Evolutionary conservation across 2,329 filamentous ascomycete species (phyloP).

Genomic region (Furcasterigmium sp.): DNA sequence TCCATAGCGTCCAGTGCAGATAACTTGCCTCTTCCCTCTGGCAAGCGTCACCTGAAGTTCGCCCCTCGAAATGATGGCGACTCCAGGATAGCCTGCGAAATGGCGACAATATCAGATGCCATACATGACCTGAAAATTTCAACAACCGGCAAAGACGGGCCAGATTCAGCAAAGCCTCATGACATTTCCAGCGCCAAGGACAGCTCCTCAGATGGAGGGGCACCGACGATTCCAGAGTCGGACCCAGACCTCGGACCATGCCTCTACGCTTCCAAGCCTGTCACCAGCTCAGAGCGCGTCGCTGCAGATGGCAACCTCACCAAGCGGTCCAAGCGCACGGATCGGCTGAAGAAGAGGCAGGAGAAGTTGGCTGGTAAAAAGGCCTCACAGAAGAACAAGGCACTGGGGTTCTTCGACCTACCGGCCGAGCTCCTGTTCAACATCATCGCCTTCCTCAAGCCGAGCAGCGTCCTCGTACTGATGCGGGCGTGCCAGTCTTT

Average conservation of each 20-base stretch:
- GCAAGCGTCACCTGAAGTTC: too few species aligned
- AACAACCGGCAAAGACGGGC: too few species aligned
- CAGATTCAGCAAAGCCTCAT: too few species aligned
- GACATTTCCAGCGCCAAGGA: too few species aligned
- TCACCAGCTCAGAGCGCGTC: slow-evolving; percentile 7
- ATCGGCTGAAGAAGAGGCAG: slow-evolving; percentile 8
- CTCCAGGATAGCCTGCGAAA: too few species aligned
- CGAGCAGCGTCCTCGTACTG: slow-evolving; percentile 45
- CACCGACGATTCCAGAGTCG: background rate
- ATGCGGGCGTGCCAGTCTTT: slow-evolving; percentile 35
- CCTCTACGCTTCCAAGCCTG: slow-evolving; percentile 3
- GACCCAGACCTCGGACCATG: background rate
- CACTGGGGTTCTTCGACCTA: slow-evolving; percentile 24
- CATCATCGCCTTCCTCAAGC: slow-evolving; percentile 38
- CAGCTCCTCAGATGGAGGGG: too few species aligned
- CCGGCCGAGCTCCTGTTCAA: slow-evolving; percentile 47
- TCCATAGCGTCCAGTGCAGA: too few species aligned
- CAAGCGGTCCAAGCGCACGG: slow-evolving; percentile 10
- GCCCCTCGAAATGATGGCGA: too few species aligned
- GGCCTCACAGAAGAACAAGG: slow-evolving; percentile 1
- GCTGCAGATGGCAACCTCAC: slow-evolving; percentile 6
- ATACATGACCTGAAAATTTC: too few species aligned
- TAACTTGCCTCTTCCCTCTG: too few species aligned
- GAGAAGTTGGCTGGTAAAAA: slow-evolving; percentile 5
- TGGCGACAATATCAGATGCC: too few species aligned